These are phyloP conservation scores for Podaxis sp. DNA, from an alignment of 768 basidiomycete genomes.

Conservation along the genomic window DNA sequence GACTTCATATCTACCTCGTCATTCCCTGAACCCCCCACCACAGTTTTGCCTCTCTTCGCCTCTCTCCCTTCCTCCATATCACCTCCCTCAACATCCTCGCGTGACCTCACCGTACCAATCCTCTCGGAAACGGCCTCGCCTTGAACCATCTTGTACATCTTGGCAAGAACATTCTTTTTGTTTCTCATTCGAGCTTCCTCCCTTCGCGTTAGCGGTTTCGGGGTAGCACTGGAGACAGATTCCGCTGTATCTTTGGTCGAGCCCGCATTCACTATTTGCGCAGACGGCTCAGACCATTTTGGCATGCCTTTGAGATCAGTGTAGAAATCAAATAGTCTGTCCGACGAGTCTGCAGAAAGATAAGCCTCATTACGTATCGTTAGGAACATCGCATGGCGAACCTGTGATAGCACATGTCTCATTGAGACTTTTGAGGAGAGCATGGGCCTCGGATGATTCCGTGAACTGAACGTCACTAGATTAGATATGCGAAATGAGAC, in stretches of 20 bases:
- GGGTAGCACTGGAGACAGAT: not conserved
- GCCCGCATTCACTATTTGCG: not conserved
- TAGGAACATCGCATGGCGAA: not conserved
- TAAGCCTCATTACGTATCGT: not conserved
- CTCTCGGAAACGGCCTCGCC: not conserved
- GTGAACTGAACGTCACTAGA: not conserved
- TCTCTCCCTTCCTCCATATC: slow-evolving; percentile 9
- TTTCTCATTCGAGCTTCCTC: slow-evolving; percentile 8
- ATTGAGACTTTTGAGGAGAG: not conserved
- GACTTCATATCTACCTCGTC: not conserved
- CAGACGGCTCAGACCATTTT: slow-evolving; percentile 8
- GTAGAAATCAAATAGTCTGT: slow-evolving; percentile 6
- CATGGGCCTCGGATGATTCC: not conserved
- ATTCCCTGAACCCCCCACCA: not conserved
- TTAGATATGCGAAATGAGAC: not conserved
- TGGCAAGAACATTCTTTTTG: slow-evolving; percentile 5
- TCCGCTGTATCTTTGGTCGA: not conserved
- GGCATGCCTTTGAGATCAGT: slow-evolving; percentile 8
- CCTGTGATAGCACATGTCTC: not conserved
- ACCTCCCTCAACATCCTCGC: slow-evolving; percentile 2
- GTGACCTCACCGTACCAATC: not conserved
- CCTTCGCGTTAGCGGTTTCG: not conserved
- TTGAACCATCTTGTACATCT: not conserved
- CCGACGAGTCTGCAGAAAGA: not conserved
- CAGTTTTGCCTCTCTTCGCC: slow-evolving; percentile 16